These are phyloP conservation scores for Mrakia gelida DNA, from an alignment of 768 basidiomycete genomes.

Conservation along the genomic window DNA sequence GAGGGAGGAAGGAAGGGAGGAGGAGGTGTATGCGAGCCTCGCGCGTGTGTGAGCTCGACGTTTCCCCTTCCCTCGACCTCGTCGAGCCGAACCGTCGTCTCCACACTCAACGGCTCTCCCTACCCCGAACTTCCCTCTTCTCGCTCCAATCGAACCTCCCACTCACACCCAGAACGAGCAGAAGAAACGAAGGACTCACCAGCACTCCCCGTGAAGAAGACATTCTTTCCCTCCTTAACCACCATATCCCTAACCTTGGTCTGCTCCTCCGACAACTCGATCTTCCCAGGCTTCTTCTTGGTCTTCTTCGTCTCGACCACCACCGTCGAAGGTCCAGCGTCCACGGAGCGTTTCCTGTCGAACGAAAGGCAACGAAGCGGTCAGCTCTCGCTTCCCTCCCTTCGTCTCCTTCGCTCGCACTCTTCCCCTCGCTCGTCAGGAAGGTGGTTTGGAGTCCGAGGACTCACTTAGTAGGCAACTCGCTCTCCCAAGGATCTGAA, in stretches of 20 bases:
- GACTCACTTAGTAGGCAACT: not conserved
- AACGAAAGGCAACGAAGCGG: not conserved
- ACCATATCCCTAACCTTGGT: conserved; percentile 75
- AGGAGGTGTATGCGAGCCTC: too few species aligned
- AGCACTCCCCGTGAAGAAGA: conserved; percentile 43
- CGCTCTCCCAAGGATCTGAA: not conserved
- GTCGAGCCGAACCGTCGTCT: too few species aligned
- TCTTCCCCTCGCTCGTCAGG: too few species aligned
- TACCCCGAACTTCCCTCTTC: too few species aligned
- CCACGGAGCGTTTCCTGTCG: not conserved
- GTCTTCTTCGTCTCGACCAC: conserved; percentile 4
- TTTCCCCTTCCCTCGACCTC: not conserved
- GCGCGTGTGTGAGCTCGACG: not conserved
- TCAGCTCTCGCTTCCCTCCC: not conserved
- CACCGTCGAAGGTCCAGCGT: not conserved
- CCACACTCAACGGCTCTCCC: too few species aligned
- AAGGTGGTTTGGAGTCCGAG: too few species aligned
- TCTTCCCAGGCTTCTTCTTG: conserved; percentile 23
- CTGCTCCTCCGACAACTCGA: conserved; percentile 57
- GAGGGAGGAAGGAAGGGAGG: not conserved
- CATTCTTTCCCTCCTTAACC: conserved; percentile 40
- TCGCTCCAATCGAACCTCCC: too few species aligned
- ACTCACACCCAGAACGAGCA: not conserved
- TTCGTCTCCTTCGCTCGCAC: too few species aligned
- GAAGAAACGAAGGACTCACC: conserved; percentile 30